Evolutionary conservation across 108 stramenopile genomes (phyloP), one percentile per base, ranked within the genome.

Genomic region (Fragilariopsis cylindrus): DNA sequence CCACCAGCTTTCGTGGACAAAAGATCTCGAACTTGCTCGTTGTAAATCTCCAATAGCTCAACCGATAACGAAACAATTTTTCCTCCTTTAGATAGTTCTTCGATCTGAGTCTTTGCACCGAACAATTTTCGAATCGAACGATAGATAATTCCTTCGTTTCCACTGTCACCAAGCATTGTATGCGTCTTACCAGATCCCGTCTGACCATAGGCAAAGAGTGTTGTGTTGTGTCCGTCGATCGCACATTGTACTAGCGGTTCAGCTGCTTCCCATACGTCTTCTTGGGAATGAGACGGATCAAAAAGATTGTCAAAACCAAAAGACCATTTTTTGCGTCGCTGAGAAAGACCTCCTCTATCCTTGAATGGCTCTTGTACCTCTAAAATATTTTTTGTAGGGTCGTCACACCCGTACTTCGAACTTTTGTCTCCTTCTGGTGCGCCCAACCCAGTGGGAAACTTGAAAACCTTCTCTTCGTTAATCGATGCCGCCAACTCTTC

Each of bases 31-130:
- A 99, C 90, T 19, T 97, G 85, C 71, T 98, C 98, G 75, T 98
- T 98, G 90, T 99, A 98, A 7, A 99, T 91, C 76, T 99, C 99
- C n/a, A 99, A 88, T 65, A 99, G 82, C 76, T 96, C 96, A 19
- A 96, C 85, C 44, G 73, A 72, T 39, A 98, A 81, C 15, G 77
- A 65, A 41, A 99, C 91, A 41, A 43, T 60, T 43, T 78, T 86
- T 41, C 81, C 76, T n/a, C 80, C 84, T 13, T 73, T 76, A 62
- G 77, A 76, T 11, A 76, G 65, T 11, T 52, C 65, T 68, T 84
- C 86, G 50, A 95, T 83, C 50, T 82, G 76, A 0, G 40, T 9
- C 82, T 92, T 92, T 21, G 89, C 81, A 3, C 69, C 80, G 75
- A 97, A 98, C 15, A 98, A 74, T 73, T 93, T 95, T 41, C 82